Evolutionary conservation across 352 stramenopile species (phyloP), one percentile per base, ranked within the genome.

Genomic region (Pythium plurisporium): DNA sequence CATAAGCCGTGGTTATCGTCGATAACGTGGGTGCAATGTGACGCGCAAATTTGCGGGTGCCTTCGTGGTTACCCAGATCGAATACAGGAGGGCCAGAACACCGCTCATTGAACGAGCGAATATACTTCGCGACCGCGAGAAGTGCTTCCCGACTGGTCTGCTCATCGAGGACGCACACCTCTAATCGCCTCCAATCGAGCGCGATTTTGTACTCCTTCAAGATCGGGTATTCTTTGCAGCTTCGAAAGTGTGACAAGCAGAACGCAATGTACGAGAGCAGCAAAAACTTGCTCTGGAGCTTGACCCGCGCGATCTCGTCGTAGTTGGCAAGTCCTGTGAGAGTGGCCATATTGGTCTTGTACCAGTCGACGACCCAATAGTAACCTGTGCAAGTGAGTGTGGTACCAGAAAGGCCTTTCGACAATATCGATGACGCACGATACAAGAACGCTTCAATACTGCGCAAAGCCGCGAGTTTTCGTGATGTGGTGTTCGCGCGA

Each of bases 121-220:
- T 58, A 41, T 64, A 57, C 25, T 17, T 9, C 1, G 23, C 56
- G 11, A 64, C 46, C 7, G 31, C 27, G 15, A 49, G 19, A 15
- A 64, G n/a, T 5, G 56, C 56, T 3, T 12, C 23, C 17, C 56
- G 36, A 17, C 23, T 29, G 25, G 19, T 17, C 1, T 19, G 27
- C 19, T 57, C 56, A 12, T 49, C n/a, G 1, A 64, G 38, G 4
- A 64, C 47, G 19, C 56, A 64, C 0, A 64, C 37, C n/a, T 52
- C 29, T 2, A 64, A 33, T 5, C 31, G 26, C 8, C 19, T 29
- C 46, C 47, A 56, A 37, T 64, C 56, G 8, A 64, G 40, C 23
- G 48, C 56, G 31, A 64, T 64, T 30, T 54, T 45, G 48, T 51
- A 44, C 25, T 34, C 10, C 9, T 22, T 5, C 4, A 64, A 15